phyloP scores from a whole-genome alignment of 306 rosid genomes.

The Inga laurina region DNA sequence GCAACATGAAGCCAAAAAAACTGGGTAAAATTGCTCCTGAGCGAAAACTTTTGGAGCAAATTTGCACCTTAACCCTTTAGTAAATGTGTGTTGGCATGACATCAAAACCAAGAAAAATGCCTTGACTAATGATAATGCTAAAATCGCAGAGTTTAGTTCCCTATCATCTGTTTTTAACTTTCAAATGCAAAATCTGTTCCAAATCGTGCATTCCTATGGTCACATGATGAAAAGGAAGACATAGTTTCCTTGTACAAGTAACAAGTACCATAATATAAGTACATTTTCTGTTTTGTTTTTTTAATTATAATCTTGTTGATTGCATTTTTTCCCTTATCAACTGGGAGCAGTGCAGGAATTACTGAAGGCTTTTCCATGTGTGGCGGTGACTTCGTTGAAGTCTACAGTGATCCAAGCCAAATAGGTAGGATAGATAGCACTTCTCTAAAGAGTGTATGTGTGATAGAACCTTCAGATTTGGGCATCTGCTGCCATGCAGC shows the following conservation, averaged over 20 bases:
- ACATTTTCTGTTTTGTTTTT: slow-evolving; percentile 9
- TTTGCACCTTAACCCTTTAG: too few species aligned
- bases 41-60: too few species aligned
- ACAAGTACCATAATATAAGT: slow-evolving; percentile 4
- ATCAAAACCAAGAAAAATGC: neutral
- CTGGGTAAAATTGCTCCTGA: too few species aligned
- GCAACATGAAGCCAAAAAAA: too few species aligned
- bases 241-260: slow-evolving; percentile 5
- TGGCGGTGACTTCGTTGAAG: slow-evolving; percentile 97
- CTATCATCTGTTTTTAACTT: neutral
- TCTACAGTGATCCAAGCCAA: slow-evolving; percentile 82
- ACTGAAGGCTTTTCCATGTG: slow-evolving; percentile 99
- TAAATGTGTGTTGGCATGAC: neutral
- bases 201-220: neutral
- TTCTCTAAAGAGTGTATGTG: neutral
- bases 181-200: neutral
- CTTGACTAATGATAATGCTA: neutral
- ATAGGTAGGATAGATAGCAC: slow-evolving; percentile 53
- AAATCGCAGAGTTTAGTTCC: neutral
- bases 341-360: slow-evolving; percentile 81
- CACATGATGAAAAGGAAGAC: slow-evolving; percentile 11
- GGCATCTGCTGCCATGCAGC: neutral
- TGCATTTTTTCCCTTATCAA: slow-evolving; percentile 4
- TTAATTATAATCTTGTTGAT: slow-evolving; percentile 19
- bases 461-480: neutral